Base-by-base conservation (phyloP, 1,139 yeast genomes). In the Candida sp. region DNA sequence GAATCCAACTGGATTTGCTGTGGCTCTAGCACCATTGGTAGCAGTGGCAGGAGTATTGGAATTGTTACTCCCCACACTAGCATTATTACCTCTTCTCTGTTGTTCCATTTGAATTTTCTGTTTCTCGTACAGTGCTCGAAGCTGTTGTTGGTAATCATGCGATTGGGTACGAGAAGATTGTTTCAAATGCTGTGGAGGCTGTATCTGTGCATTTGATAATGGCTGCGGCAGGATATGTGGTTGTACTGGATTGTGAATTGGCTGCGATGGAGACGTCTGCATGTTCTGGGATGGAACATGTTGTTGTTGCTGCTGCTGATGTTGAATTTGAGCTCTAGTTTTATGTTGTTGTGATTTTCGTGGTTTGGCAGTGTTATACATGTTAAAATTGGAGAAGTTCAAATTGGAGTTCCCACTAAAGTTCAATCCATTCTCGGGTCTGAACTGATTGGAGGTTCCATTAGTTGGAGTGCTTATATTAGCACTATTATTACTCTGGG, bases 391-490 rank as follows among this genome's bases (percentile, higher is more conserved):
- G 29, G 39, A 37, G n/a, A 27, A 45, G 29, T 29, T 37, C 40
- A 27, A 39, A 22, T 36, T 41, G 38, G 15, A 40, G 3, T 56
- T 47, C 4, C 50, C 54, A 34, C 49, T 49, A 30, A 64, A 65
- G 45, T 58, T 61, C 35, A 65, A 57, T 22, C 64, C 63, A 43
- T 56, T 63, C 25, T 63, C 66, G 4, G 67, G 68, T 39, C 63
- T 62, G 53, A 64, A 68, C 38, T 60, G 67, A 45, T 57, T 59
- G 19, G 60, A 54, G 21, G 15, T n/a, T 6, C 15, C 25, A 35
- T 35, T 35, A 22, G 23, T 35, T 12, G 54, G 22, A 30, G 33
- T 44, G 22, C 48, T 27, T 38, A 45, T 34, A 45, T 41, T 43
- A n/a, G 45, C 25, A 11, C 25, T n/a, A 15, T 40, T 30, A 8